These are phyloP conservation scores for Cyclocybe cylindracea DNA, from an alignment of 768 basidiomycete species.

Conservation along the genomic window DNA sequence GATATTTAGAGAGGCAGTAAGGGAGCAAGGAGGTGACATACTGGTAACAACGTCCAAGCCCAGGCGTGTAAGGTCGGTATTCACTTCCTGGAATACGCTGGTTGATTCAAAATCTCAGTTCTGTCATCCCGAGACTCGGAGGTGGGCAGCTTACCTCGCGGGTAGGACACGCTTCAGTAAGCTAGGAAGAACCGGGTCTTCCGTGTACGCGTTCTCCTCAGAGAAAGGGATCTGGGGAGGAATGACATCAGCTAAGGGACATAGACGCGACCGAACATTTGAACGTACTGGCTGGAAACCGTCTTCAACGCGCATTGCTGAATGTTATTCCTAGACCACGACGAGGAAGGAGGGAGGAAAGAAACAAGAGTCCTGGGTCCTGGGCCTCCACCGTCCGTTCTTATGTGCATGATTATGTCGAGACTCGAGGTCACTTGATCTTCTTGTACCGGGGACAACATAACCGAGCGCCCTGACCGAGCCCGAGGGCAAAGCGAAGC, in stretches of 20 bases:
- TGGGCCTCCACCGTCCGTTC: too few relatives aligned
- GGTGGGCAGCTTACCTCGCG: constrained; percentile 27
- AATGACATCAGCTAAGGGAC: background rate
- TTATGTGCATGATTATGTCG: too few relatives aligned
- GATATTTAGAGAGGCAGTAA: background rate
- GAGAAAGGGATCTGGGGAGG: constrained; percentile 48
- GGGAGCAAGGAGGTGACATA: constrained; percentile 21
- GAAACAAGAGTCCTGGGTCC: too few relatives aligned
- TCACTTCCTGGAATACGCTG: constrained; percentile 51
- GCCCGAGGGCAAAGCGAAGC: too few relatives aligned
- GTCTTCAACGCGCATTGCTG: constrained; percentile 57
- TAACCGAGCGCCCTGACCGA: too few relatives aligned
- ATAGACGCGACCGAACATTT: background rate
- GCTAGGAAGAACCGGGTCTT: constrained; percentile 62
- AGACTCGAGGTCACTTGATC: too few relatives aligned
- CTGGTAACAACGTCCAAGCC: constrained; percentile 57
- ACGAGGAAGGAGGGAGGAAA: background rate
- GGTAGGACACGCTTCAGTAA: constrained; percentile 63
- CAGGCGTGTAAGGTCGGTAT: constrained; percentile 59
- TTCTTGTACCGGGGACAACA: too few relatives aligned
- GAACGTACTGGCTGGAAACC: constrained; percentile 60
- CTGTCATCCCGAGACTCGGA: background rate
- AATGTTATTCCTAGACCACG: too few relatives aligned
- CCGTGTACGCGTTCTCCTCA: constrained; percentile 60
- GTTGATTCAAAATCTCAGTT: background rate